Evolutionary conservation across 148 eudicot species (phyloP), one percentile per base, ranked within the genome.

Genomic region (Bassia scoparia): DNA sequence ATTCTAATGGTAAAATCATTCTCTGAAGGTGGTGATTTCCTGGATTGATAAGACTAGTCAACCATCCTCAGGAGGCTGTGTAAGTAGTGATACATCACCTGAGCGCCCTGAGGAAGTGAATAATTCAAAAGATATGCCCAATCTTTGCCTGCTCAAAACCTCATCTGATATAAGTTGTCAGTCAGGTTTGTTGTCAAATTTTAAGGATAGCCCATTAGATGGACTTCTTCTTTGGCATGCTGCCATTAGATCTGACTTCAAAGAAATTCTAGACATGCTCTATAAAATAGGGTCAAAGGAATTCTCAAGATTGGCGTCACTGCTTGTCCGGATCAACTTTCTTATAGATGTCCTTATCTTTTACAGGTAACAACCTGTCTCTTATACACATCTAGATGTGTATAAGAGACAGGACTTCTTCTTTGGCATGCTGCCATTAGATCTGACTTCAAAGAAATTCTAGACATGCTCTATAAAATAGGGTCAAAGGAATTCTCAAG

Each of bases 361-460:
- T 79, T 87, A 89, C n/a, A n/a, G n/a, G n/a, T n/a, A n/a, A n/a
- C n/a, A n/a, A n/a, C n/a, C n/a, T n/a, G n/a, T n/a, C n/a, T n/a
- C n/a, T n/a, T n/a, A n/a, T n/a, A n/a, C n/a, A n/a, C n/a, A n/a
- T n/a, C n/a, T n/a, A n/a, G n/a, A n/a, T n/a, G n/a, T n/a, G n/a
- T n/a, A n/a, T n/a, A n/a, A n/a, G n/a, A n/a, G n/a, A n/a, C n/a
- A n/a, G 83, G 87, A 74, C 78, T 91, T 75, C 33, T 72, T 71
- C 73, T 87, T 64, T 93, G 92, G 97, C 92, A 93, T 77, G 54
- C 70, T 77, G 87, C 91, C 52, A 80, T 89, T 56, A 81, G 80
- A 76, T 83, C 82, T 72, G 90, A 86, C 62, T 69, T 89, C 29
- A 72, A 85, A 50, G 86, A 78, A 49, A 82, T 84, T 71, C 31